Evolutionary conservation across 345 rosid genomes (phyloP), one percentile per base, ranked within the genome.

Genomic region (Gossypium arboreum): DNA sequence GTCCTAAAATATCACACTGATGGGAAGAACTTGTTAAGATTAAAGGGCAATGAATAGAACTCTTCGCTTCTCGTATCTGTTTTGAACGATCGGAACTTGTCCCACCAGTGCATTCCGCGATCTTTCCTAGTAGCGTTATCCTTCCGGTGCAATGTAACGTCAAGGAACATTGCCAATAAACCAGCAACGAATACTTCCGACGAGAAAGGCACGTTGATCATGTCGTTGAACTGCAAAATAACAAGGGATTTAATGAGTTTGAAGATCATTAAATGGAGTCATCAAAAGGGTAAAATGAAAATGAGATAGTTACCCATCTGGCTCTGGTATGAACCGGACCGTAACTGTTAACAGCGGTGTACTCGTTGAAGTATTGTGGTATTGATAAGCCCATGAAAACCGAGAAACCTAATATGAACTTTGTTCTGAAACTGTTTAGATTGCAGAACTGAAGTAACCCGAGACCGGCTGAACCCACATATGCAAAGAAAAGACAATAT

Each of bases 11-110:
- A 34, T 92, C 88, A 93, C 64, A 91, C 86, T 44, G 99, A 89
- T n/a, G 99, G 99, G 84, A 95, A 95, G 83, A 86, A 93, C 87
- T 92, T 95, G 88, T 95, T 93, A 71, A 95, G 98, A 78, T 95
- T 90, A 84, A 95, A 90, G 9, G 99, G 97, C 80, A 95, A 79
- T 10, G 91, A 85, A 76, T 92, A 95, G 86, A 95, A 93, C 81
- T 95, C 99, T 71, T 95, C 97, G 50, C 97, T 95, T 81, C 98
- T 82, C 2, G 96, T 87, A 82, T 66, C 99, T 0, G 90, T 89
- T 84, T 91, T 95, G 81, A 86, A 93, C 2, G 96, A 93, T 51
- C 85, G 81, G 88, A 93, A 93, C 79, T 80, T 90, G 60, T 91
- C 98, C 98, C 98, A 95, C 97, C 97, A 93, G 47, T 84, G 85